Conservation (phyloP, 73 alveolate genomes). For the Tetrahymena thermophila region DNA sequence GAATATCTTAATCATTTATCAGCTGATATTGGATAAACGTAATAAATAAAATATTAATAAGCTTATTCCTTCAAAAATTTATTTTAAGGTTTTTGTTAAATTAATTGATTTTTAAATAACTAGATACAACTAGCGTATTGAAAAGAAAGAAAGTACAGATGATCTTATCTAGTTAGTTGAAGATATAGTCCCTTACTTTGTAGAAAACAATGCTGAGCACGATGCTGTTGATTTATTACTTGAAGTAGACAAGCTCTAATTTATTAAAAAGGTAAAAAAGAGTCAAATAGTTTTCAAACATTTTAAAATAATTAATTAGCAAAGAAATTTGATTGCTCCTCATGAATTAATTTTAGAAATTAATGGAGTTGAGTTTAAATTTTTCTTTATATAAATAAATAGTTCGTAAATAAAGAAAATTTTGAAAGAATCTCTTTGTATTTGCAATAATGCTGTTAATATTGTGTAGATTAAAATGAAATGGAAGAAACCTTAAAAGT, state of each 20-base stretch:
- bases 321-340: neutral
- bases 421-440: conserved; percentile 81
- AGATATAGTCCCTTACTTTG: conserved; percentile 75
- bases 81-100: too few relatives aligned
- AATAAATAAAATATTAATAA: neutral
- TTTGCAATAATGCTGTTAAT: conserved; percentile 63
- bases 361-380: neutral
- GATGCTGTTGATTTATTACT: conserved; percentile 89
- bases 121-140: conserved; percentile 67
- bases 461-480: conserved; percentile 93
- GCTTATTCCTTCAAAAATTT: neutral
- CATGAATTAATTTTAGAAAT: neutral
- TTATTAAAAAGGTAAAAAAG: conserved; percentile 32
- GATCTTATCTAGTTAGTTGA: conserved; percentile 75
- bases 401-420: conserved; percentile 70
- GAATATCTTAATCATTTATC: conserved; percentile 85
- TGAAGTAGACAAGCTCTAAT: conserved; percentile 85
- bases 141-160: conserved; percentile 55
- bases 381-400: neutral
- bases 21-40: conserved; percentile 71
- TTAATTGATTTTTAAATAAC: neutral
- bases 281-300: neutral
- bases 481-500: conserved; percentile 64
- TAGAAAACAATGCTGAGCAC: conserved; percentile 86
- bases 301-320: neutral